Percentiles rank a stretch among this genome's conserved stretches.
These are phyloP conservation scores for Beauveria medogensis DNA, from an alignment of 2,329 filamentous ascomycete genomes.

Conservation along the genomic window DNA sequence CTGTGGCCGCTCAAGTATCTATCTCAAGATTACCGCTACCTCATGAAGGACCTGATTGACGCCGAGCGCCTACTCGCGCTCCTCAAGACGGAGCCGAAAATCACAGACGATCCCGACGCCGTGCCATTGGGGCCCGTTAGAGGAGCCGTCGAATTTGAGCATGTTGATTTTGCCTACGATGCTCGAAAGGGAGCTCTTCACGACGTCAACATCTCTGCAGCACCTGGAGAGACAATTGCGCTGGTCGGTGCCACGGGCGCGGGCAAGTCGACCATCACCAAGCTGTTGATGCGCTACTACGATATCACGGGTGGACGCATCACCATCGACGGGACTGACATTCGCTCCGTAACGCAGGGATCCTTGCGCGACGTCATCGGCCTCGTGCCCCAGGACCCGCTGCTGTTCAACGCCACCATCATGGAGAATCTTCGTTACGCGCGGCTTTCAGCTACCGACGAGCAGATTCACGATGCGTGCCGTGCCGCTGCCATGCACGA, in stretches of 20 bases:
- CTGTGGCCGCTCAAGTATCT: constrained; percentile 28
- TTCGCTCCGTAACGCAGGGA: constrained; percentile 32
- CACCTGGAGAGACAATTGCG: constrained; percentile 37
- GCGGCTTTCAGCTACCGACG: constrained; percentile 38
- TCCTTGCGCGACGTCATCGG: constrained; percentile 35
- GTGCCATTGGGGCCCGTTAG: constrained; percentile 17
- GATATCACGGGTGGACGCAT: constrained; percentile 38
- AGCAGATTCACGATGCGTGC: constrained; percentile 43
- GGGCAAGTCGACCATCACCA: constrained; percentile 41
- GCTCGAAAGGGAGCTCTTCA: constrained; percentile 29
- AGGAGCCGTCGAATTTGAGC: neutral
- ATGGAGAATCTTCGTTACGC: constrained; percentile 50
- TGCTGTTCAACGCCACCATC: constrained; percentile 45
- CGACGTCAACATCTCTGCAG: constrained; percentile 32
- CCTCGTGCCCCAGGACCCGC: constrained; percentile 37
- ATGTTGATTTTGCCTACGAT: constrained; percentile 20
- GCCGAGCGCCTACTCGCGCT: constrained; percentile 38
- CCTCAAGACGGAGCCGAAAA: constrained; percentile 20
- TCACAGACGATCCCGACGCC: constrained; percentile 34
- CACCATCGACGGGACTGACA: constrained; percentile 37
- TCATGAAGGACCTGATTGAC: constrained; percentile 38
- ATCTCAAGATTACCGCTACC: constrained; percentile 32
- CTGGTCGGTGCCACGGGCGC: constrained; percentile 38
- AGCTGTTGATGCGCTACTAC: constrained; percentile 44
- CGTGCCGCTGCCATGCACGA: constrained; percentile 47